Evolutionary conservation across 768 basidiomycete species (phyloP), one percentile per base, ranked within the genome.

Genomic region (Pulveroboletus sp.): DNA sequence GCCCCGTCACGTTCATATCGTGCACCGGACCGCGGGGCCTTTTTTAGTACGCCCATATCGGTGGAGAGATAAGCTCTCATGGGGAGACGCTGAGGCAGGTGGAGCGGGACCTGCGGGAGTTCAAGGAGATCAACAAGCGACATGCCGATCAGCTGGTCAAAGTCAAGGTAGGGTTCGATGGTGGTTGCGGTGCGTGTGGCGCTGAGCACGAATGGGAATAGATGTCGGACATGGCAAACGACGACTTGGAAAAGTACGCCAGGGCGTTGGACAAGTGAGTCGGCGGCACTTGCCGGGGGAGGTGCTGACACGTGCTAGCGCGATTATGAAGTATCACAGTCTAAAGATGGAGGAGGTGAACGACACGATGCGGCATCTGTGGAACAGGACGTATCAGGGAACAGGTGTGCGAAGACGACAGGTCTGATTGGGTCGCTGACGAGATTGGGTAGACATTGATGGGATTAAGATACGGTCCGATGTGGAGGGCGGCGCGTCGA

Each of bases 321-420:
- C 94, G 37, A 98, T 99, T 67, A 96, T 99, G 91, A 92, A 91
- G 69, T 99, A 97, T 62, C 96, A 99, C 63, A 74, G 84, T 12
- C 76, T 96, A 59, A 99, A 99, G 72, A 96, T 98, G 96, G 92
- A 94, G 68, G 96, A 99, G 74, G 93, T 99, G 60, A 99, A 99
- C 62, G 93, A 96, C 61, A 94, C 86, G 12, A 95, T 98, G 83
- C 86, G 86, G 42, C 92, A 96, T 62, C 68, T 98, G 4, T 99
- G 96, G 96, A 95, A 93, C 66, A 95, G 93, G 72, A 98, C 94
- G 0, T 99, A 99, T 69, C 95, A 98, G 67, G 95, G 95, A 58
- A 97, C 94, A 51, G 93, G 94, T 93, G 52, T 43, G 79, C 58
- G 24, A 21, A 37, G 18, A 43, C 0, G 24, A 36, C 21, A 4